A percentile compares a stretch with the other conserved stretches of the same genome.
These are phyloP conservation scores for Podaxis rugospora DNA, from an alignment of 768 basidiomycete species.

Conservation along the genomic window DNA sequence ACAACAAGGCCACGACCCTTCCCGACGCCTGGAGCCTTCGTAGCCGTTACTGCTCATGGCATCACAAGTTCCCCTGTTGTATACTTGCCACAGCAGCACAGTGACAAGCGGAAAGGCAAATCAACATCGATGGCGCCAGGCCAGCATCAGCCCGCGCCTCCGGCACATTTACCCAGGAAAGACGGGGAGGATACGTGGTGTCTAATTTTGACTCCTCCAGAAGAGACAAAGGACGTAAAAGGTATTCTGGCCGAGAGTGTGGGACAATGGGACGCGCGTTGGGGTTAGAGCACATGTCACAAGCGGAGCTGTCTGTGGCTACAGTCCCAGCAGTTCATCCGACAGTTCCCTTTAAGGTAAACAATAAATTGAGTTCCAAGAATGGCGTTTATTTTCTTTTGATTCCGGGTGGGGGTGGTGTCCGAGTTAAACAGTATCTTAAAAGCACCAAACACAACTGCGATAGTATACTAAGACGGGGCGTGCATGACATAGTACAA, in stretches of 20 bases:
- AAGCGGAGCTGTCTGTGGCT: neutral
- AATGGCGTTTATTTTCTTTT: neutral
- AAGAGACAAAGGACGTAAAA: slow-evolving; percentile 4
- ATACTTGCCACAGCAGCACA: slow-evolving; percentile 35
- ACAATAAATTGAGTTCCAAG: neutral
- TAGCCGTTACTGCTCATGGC: slow-evolving; percentile 39
- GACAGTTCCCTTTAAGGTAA: neutral
- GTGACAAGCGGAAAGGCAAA: slow-evolving; percentile 9
- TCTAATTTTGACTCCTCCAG: slow-evolving; percentile 30
- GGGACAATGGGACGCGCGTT: slow-evolving; percentile 34
- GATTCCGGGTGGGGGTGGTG: neutral
- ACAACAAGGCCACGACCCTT: neutral
- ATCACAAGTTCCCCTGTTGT: slow-evolving; percentile 40
- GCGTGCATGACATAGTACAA: slow-evolving; percentile 1
- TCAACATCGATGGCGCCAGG: slow-evolving; percentile 24
- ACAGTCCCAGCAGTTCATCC: neutral
- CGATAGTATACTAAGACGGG: slow-evolving; percentile 6
- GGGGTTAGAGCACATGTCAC: slow-evolving; percentile 24
- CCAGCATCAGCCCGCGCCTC: slow-evolving; percentile 16
- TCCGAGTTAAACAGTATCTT: neutral
- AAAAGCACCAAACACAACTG: slow-evolving; percentile 10
- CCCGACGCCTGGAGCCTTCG: slow-evolving; percentile 25
- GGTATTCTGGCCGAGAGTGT: slow-evolving; percentile 47
- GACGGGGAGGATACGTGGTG: slow-evolving; percentile 55
- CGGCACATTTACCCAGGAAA: slow-evolving; percentile 38